Evolutionary conservation across 2,329 filamentous ascomycete genomes (phyloP).

Genomic region (Ascochyta rabiei): DNA sequence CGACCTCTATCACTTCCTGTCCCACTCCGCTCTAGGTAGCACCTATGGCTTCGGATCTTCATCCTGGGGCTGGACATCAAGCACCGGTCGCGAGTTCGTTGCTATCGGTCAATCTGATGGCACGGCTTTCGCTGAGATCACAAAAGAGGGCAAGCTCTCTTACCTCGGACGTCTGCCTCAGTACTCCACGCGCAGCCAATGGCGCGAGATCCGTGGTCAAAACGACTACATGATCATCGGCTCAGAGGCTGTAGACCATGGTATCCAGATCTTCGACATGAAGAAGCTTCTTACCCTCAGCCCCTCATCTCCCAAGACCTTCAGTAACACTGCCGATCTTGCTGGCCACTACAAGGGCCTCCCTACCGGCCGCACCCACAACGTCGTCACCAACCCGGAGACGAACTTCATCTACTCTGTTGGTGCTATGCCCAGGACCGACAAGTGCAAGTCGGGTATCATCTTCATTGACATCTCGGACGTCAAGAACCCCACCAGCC

Average conservation of each 20-base stretch:
- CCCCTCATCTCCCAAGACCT: slow-evolving; percentile 43
- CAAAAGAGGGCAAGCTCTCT: slow-evolving; percentile 55
- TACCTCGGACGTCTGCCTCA: slow-evolving; percentile 62
- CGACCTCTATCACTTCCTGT: slow-evolving; percentile 63
- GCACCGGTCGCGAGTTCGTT: slow-evolving; percentile 60
- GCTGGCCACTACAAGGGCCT: slow-evolving; percentile 44
- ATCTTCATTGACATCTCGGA: slow-evolving; percentile 65
- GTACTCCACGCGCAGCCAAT: slow-evolving; percentile 53
- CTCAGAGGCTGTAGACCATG: slow-evolving; percentile 53
- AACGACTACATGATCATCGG: slow-evolving; percentile 55
- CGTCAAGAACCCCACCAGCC: slow-evolving; percentile 58
- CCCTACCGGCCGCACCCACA: slow-evolving; percentile 46
- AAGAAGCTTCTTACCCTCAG: slow-evolving; percentile 51
- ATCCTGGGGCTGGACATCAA: slow-evolving; percentile 61
- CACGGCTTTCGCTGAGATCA: slow-evolving; percentile 61
- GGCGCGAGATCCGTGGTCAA: slow-evolving; percentile 59
- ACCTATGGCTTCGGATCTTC: slow-evolving; percentile 51
- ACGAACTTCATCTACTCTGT: slow-evolving; percentile 49
- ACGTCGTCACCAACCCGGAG: slow-evolving; percentile 47
- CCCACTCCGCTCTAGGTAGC: slow-evolving; percentile 61
- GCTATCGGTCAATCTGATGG: slow-evolving; percentile 62
- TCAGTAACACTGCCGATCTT: slow-evolving; percentile 42
- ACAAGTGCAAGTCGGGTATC: slow-evolving; percentile 58
- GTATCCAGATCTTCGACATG: slow-evolving; percentile 69
- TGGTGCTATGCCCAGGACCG: slow-evolving; percentile 41